Evolutionary conservation across 2,329 filamentous ascomycete genomes (phyloP), one percentile per base, ranked within the genome.

Genomic region (Ascocoryne sarcoides): DNA sequence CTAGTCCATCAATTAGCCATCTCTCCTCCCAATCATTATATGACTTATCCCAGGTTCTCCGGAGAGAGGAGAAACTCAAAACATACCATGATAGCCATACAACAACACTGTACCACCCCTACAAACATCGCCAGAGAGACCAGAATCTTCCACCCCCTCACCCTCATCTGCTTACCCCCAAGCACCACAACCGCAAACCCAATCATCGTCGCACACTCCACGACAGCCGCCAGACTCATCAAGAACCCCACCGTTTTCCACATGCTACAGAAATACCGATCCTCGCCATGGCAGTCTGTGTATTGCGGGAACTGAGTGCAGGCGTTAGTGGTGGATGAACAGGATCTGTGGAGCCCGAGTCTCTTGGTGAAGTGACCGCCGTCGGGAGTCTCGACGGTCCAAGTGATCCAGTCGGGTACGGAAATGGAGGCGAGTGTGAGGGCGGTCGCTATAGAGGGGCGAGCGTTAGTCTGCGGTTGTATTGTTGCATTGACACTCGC

Each of bases 221-320:
- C 60, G n/a, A 95, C 79, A 28, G 87, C 76, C 5, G 84, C 75
- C 53, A 95, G 84, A 38, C 81, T 84, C 67, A 94, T 87, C 49
- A 95, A 65, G 64, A 95, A 96, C 17, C 85, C 88, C 26, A 87
- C 79, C 18, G 79, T 86, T 44, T 84, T 76, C 90, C 90, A 98
- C 73, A 93, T 83, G 54, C 79, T 83, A 69, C 92, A 96, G 65
- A 96, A 95, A 56, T 79, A 77, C 37, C 77, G 72, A 38, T 76
- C 73, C 3, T 37, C 33, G 9, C 45, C 50, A 26, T 47, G 36
- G 62, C 85, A 90, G 59, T 86, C 79, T 42, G 75, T 68, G 39
- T 73, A 65, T 48, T 71, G 69, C 3, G 86, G 86, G 61, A 88
- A 92, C 21, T 68, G 64, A 17, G 69, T 68, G 61, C 84, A 89